Percentiles rank a stretch among this genome's conserved stretches.
Evolutionary conservation across 2,329 filamentous ascomycete genomes (phyloP).

Genomic region (Bipolaris sorokiniana): DNA sequence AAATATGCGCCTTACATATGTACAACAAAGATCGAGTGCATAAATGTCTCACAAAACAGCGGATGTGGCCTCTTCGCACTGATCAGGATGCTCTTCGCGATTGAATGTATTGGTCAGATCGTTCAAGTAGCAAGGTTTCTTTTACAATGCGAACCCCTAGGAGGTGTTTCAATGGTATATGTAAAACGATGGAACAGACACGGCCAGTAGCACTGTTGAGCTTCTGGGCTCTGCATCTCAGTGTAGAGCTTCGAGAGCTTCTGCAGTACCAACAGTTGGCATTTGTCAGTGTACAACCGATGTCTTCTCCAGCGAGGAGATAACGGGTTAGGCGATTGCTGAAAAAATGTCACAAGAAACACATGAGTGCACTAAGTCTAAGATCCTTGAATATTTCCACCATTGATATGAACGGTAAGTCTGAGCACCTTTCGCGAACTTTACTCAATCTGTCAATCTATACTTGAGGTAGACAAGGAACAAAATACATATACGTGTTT

Average conservation of each 20-base stretch:
- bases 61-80: not conserved
- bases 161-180: not conserved
- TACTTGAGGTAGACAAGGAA: not conserved
- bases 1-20: too few relatives aligned
- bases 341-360: not conserved
- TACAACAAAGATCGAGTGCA: too few relatives aligned
- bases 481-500: too few relatives aligned
- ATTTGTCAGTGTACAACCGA: not conserved
- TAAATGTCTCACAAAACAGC: not conserved
- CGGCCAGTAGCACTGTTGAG: not conserved
- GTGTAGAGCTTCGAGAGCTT: not conserved
- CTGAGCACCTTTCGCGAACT: not conserved
- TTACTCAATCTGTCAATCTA: not conserved
- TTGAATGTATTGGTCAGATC: not conserved
- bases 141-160: not conserved
- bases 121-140: not conserved
- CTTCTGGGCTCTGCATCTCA: not conserved
- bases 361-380: not conserved
- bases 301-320: too few relatives aligned
- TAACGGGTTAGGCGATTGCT: too few relatives aligned
- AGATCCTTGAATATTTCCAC: too few relatives aligned
- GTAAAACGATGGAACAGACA: not conserved
- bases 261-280: not conserved
- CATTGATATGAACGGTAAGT: not conserved
- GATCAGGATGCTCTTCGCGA: not conserved